Conservation (phyloP, 2,329 filamentous ascomycete species). For the Xylaria sp. region DNA sequence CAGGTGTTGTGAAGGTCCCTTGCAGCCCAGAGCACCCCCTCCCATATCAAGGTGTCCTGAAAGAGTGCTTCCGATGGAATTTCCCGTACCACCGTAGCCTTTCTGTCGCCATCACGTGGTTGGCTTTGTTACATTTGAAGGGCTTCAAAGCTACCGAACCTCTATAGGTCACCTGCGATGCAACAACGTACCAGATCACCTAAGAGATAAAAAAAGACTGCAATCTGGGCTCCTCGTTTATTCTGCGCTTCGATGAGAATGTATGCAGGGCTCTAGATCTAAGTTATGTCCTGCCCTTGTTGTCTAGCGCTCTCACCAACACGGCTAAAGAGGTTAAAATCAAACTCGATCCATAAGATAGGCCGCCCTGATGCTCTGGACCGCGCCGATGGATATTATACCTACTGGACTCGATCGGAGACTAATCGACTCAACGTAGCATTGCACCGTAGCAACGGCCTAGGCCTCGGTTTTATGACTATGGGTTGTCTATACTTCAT, state of each 20-base stretch:
- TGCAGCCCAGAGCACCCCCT: constrained; percentile 31
- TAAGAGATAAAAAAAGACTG: constrained; percentile 33
- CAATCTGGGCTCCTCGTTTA: constrained; percentile 31
- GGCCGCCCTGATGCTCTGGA: constrained; percentile 38
- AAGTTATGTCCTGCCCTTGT: constrained; percentile 36
- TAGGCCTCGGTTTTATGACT: constrained; percentile 32
- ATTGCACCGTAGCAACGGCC: constrained; percentile 29
- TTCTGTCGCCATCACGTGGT: constrained; percentile 38
- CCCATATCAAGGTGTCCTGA: constrained; percentile 17
- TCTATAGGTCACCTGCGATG: constrained; percentile 25
- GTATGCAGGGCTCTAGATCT: constrained; percentile 37
- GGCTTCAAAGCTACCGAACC: constrained; percentile 28
- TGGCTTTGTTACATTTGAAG: constrained; percentile 34
- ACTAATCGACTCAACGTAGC: constrained; percentile 34
- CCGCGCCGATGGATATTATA: constrained; percentile 35
- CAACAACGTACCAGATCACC: constrained; percentile 28
- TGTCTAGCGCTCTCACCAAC: constrained; percentile 35
- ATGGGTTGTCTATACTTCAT: constrained; percentile 21
- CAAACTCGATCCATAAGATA: constrained; percentile 35
- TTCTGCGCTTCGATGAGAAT: constrained; percentile 14
- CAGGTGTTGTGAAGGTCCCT: constrained; percentile 18
- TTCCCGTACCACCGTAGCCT: constrained; percentile 32
- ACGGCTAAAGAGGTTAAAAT: constrained; percentile 51
- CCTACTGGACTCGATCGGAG: constrained; percentile 38
- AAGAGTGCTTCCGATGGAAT: constrained; percentile 20